Percentiles rank a stretch among this genome's conserved stretches.
These are phyloP conservation scores for Tulasnella sp. DNA, from an alignment of 768 basidiomycete genomes.

Conservation along the genomic window DNA sequence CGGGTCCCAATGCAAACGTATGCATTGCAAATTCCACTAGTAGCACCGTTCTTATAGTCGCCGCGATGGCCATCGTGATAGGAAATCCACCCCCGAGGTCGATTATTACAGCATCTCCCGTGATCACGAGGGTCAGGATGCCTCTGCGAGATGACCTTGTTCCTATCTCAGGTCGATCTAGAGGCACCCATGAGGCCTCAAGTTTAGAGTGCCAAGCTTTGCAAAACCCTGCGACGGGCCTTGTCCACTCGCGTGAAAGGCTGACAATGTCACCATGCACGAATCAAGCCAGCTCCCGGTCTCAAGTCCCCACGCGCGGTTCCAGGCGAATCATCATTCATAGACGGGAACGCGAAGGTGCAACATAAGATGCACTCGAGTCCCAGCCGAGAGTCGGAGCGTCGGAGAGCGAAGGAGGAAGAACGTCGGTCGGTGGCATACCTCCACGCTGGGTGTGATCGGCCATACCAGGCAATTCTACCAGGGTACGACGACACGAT, in stretches of 20 bases:
- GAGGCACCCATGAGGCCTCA: not conserved
- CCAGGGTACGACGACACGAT: not conserved
- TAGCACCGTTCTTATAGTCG: not conserved
- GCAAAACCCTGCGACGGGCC: not conserved
- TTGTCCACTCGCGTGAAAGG: not conserved
- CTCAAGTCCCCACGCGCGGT: not conserved
- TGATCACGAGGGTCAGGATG: not conserved
- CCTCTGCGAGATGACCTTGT: not conserved
- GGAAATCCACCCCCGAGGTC: not conserved
- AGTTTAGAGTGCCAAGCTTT: not conserved
- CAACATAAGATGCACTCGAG: too few species aligned
- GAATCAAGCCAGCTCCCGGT: not conserved
- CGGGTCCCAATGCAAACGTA: not conserved
- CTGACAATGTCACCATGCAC: not conserved
- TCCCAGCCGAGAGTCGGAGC: not conserved
- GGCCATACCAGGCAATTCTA: not conserved
- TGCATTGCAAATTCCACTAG: not conserved
- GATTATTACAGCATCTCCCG: not conserved
- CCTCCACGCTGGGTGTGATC: not conserved
- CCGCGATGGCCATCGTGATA: not conserved
- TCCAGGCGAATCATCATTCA: too few species aligned
- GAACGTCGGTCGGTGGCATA: not conserved
- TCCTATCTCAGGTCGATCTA: not conserved
- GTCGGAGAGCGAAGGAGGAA: constrained; percentile 1
- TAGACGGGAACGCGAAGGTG: too few species aligned